Evolutionary conservation across 1,139 yeast species (phyloP).

Genomic region (Candida albicans): DNA sequence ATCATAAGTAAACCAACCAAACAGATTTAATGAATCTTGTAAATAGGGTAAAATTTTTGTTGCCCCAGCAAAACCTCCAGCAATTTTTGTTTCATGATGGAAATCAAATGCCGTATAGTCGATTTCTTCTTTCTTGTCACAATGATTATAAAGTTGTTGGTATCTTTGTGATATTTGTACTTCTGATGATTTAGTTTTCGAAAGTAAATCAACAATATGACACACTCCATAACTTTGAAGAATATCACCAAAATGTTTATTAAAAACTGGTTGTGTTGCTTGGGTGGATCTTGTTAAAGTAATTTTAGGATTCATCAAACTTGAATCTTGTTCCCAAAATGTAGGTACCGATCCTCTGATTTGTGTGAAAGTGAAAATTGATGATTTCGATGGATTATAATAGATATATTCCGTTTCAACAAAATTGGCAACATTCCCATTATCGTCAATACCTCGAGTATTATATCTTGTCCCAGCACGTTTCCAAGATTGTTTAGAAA

Average conservation of each 20-base stretch:
- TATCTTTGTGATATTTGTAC: slow-evolving; percentile 70
- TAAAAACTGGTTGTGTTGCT: slow-evolving; percentile 90
- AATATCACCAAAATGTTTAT: slow-evolving; percentile 71
- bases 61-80: slow-evolving; percentile 86
- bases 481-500: slow-evolving; percentile 92
- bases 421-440: slow-evolving; percentile 92
- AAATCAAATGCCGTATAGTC: slow-evolving; percentile 84
- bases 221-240: slow-evolving; percentile 80
- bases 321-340: slow-evolving; percentile 97
- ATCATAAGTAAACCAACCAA: slow-evolving; percentile 78
- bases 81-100: slow-evolving; percentile 81
- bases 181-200: slow-evolving; percentile 74
- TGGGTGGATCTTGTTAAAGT: slow-evolving; percentile 84
- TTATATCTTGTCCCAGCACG: slow-evolving; percentile 95
- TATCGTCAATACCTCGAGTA: slow-evolving; percentile 94
- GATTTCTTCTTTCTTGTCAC: slow-evolving; percentile 49
- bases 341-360: slow-evolving; percentile 94
- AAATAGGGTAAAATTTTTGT: slow-evolving; percentile 64
- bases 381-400: slow-evolving; percentile 41
- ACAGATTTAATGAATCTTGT: slow-evolving; percentile 64
- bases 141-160: slow-evolving; percentile 50
- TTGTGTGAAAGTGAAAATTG: slow-evolving; percentile 76
- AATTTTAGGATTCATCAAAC: slow-evolving; percentile 79
- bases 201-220: slow-evolving; percentile 79
- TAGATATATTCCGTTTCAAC: slow-evolving; percentile 91